Percentiles rank a stretch among this genome's conserved stretches.
phyloP scores from a whole-genome alignment of 495 filamentous ascomycete species.

The Podospora sp. region DNA sequence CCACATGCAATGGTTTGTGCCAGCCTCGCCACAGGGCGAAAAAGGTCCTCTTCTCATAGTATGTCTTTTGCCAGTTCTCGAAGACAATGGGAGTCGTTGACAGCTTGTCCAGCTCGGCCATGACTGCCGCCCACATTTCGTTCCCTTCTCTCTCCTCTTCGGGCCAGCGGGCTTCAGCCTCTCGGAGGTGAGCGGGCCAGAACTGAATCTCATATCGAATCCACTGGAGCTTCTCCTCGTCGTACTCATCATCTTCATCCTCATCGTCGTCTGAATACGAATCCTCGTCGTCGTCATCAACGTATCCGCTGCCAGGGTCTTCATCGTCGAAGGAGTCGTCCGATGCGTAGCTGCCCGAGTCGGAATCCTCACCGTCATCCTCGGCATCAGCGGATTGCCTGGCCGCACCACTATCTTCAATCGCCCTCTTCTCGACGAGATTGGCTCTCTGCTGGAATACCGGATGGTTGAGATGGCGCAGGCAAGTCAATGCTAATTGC shows the following conservation, averaged over 20 bases:
- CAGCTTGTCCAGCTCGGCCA: slow-evolving; percentile 31
- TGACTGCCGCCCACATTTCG: slow-evolving; percentile 22
- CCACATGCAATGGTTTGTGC: slow-evolving; percentile 25
- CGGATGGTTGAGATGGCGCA: slow-evolving; percentile 33
- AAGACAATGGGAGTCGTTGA: slow-evolving; percentile 17
- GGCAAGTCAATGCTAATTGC: slow-evolving; percentile 26
- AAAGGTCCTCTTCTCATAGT: not conserved
- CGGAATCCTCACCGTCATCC: not conserved
- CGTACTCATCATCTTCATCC: not conserved
- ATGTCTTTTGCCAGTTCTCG: slow-evolving; percentile 24
- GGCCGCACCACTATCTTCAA: not conserved
- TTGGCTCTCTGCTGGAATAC: slow-evolving; percentile 28
- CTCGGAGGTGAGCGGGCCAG: slow-evolving; percentile 27
- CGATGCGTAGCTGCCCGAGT: slow-evolving; percentile 13
- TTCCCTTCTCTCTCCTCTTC: slow-evolving; percentile 23
- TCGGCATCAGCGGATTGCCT: not conserved
- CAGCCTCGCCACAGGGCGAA: slow-evolving; percentile 4
- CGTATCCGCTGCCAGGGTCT: not conserved
- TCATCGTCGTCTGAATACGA: not conserved
- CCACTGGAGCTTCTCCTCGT: slow-evolving; percentile 8
- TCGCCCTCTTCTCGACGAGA: not conserved
- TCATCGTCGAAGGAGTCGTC: slow-evolving; percentile 20
- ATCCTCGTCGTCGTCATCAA: not conserved
- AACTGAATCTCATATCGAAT: slow-evolving; percentile 29
- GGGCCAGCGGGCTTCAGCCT: slow-evolving; percentile 26